Percentiles rank a stretch among this genome's conserved stretches.
phyloP scores from a whole-genome alignment of 139 green algal species.

The Chlamydomonas sp. region DNA sequence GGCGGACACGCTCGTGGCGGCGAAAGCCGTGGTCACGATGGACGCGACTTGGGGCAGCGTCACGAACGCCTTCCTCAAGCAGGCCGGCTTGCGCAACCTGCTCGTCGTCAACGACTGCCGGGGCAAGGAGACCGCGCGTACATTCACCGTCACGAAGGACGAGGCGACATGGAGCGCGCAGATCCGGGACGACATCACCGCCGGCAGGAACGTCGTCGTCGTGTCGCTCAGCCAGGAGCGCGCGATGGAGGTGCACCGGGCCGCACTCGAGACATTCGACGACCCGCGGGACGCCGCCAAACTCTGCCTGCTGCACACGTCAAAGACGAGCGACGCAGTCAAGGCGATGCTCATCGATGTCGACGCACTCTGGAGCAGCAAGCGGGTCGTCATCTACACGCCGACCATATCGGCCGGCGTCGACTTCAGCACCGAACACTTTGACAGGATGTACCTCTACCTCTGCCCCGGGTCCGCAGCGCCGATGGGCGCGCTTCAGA shows the following conservation, averaged over 20 bases:
- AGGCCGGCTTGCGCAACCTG: conserved; percentile 2
- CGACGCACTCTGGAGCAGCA: conserved; percentile 2
- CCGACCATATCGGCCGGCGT: conserved; percentile 13
- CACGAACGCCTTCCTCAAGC: neutral
- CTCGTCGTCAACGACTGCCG: conserved; percentile 10
- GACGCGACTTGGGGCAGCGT: conserved; percentile 6
- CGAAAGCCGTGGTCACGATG: neutral
- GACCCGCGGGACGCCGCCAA: neutral
- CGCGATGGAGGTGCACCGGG: neutral
- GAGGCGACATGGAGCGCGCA: neutral
- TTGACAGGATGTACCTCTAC: conserved; percentile 4
- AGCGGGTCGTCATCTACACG: conserved; percentile 3
- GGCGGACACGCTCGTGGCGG: neutral
- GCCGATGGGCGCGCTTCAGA: neutral
- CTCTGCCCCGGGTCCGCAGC: neutral
- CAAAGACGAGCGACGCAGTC: neutral
- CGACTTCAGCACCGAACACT: conserved; percentile 9
- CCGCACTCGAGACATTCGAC: neutral
- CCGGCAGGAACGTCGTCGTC: neutral
- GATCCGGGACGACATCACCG: neutral
- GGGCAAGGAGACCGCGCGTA: neutral
- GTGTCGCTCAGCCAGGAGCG: neutral
- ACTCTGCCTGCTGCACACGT: conserved; percentile 1
- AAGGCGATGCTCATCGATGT: conserved; percentile 7
- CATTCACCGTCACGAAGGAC: neutral